Conservation (phyloP, 495 filamentous ascomycete species). For the Lasiosphaeria hispida region DNA sequence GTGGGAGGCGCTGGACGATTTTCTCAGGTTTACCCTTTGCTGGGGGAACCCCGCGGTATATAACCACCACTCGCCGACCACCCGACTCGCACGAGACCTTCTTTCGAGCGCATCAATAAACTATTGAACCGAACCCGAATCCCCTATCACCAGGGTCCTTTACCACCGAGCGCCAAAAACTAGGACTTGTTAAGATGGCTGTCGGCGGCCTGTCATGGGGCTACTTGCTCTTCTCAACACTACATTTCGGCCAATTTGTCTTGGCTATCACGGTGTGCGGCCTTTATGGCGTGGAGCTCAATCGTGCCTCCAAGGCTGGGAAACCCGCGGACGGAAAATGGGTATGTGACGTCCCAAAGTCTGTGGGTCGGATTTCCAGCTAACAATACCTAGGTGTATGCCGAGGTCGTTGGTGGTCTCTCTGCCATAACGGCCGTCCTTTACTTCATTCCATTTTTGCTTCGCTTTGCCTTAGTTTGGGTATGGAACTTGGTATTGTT, state of each 20-base stretch:
- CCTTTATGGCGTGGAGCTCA: slow-evolving; percentile 73
- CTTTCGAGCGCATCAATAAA: too few relatives aligned
- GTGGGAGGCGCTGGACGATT: slow-evolving; percentile 2
- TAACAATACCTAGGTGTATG: slow-evolving; percentile 55
- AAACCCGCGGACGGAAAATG: slow-evolving; percentile 62
- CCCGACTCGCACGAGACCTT: not conserved
- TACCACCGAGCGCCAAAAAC: not conserved
- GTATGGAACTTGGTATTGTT: slow-evolving; percentile 70
- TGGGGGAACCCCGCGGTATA: not conserved
- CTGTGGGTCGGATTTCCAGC: not conserved
- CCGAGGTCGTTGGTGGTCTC: slow-evolving; percentile 61
- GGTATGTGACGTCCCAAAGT: slow-evolving; percentile 40
- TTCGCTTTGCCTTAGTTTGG: slow-evolving; percentile 54
- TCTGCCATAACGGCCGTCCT: slow-evolving; percentile 59
- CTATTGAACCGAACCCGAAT: not conserved
- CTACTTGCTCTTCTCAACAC: slow-evolving; percentile 47
- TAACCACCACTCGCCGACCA: not conserved
- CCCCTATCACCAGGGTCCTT: not conserved
- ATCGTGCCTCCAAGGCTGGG: slow-evolving; percentile 51
- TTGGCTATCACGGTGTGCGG: slow-evolving; percentile 72
- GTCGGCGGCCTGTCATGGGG: slow-evolving; percentile 32
- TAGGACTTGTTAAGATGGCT: slow-evolving; percentile 30
- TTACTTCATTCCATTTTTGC: slow-evolving; percentile 60
- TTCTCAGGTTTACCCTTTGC: not conserved
- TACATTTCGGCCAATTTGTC: slow-evolving; percentile 70